Base-by-base conservation (phyloP, 1,139 yeast genomes). In the Pneumocystis wakefieldiae region DNA sequence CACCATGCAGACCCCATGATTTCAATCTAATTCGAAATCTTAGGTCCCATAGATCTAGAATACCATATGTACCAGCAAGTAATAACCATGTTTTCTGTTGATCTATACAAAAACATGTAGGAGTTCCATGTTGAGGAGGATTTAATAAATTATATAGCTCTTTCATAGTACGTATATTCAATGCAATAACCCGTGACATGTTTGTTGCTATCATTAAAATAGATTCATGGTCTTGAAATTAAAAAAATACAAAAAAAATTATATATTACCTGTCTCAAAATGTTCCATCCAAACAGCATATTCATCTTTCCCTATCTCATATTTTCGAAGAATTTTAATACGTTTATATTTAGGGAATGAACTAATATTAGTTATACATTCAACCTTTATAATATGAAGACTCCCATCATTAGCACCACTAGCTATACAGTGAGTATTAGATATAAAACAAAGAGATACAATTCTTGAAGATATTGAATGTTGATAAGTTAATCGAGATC, bases 1-100 rank as follows among this genome's bases (percentile, higher is more conserved):
- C 74, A 17, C 78, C 76, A 17, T 78, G 79, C 60, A 86, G 77
- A 7, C 80, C 79, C 84, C 90, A 87, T 1, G 85, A 76, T 66
- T 81, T 84, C 37, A 87, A 76, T 60, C 81, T 74, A 0, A 86
- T 68, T 55, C 78, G 78, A 71, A 89, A 88, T 63, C 96, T 76
- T 59, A 87, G 69, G 73, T 91, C 97, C 95, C 96, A 90, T 28
- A 92, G 73, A 66, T 83, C 83, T 39, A 92, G 72, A 0, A 84
- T 75, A 1, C 97, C 97, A 59, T 79, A 80, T 1, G 81, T 76
- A 0, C 97, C 87, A 0, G 96, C 97, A 2, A 86, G 71, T 3
- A 89, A 72, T 3, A 87, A 69, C 91, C 96, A 88, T 7, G 75
- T 72, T 59, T 76, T 77, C 28, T 77, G 73, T 0, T 74, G 73